Conservation (phyloP, 345 rosid species). For the Hypericum androsaemum region DNA sequence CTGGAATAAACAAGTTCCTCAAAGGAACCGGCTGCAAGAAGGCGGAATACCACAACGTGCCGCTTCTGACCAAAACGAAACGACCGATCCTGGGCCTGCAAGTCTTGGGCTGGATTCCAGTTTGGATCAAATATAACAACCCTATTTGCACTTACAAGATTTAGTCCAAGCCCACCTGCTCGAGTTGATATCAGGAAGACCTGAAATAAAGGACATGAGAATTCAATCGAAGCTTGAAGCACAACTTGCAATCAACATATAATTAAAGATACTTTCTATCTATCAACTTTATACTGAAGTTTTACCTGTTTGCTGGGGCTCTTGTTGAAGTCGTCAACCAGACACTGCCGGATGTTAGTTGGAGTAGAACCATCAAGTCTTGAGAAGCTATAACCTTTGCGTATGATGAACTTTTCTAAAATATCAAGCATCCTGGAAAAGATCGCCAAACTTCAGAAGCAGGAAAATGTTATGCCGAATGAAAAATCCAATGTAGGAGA, state of each 20-base stretch:
- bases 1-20: constrained; percentile 87
- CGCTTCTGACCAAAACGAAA: constrained; percentile 93
- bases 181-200: constrained; percentile 96
- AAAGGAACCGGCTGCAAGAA: constrained; percentile 92
- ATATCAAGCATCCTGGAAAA: constrained; percentile 78
- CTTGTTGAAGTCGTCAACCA: constrained; percentile 80
- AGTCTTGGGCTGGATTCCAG: constrained; percentile 95
- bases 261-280: not conserved
- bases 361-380: constrained; percentile 97
- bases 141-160: constrained; percentile 92
- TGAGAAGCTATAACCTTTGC: constrained; percentile 79
- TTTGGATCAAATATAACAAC: constrained; percentile 94
- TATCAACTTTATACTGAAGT: not conserved
- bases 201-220: constrained; percentile 26
- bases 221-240: constrained; percentile 4
- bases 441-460: constrained; percentile 13
- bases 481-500: not conserved
- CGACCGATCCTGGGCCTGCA: constrained; percentile 92
- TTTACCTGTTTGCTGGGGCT: constrained; percentile 88
- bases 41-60: constrained; percentile 86
- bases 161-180: constrained; percentile 97
- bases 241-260: not conserved
- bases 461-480: constrained; percentile 1
- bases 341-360: constrained; percentile 60
- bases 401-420: constrained; percentile 76